Conservation (phyloP, 2,329 filamentous ascomycete species). For the Phialocephala subalpina region DNA sequence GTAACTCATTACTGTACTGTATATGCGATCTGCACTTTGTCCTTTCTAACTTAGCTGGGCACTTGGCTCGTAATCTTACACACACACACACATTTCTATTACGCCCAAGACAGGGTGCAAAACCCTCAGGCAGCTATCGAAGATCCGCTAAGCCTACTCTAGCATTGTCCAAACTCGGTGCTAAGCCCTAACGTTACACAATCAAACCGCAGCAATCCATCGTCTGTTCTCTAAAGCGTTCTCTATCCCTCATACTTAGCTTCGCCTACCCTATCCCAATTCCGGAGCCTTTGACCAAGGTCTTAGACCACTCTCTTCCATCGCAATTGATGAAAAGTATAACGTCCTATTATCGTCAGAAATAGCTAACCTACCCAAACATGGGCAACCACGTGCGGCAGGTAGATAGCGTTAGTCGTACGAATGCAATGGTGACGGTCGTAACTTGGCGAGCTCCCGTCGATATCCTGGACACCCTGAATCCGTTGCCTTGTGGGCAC, state of each 20-base stretch:
- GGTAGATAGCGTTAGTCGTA: constrained; percentile 12
- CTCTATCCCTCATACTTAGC: constrained; percentile 11
- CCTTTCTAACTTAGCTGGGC: too few relatives aligned
- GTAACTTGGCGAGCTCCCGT: constrained; percentile 12
- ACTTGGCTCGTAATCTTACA: too few relatives aligned
- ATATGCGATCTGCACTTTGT: too few relatives aligned
- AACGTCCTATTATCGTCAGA: constrained; percentile 16
- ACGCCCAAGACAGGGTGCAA: constrained; percentile 1
- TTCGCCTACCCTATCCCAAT: constrained; percentile 14
- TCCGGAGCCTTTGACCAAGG: constrained; percentile 2
- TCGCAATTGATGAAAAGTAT: constrained; percentile 15
- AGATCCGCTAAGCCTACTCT: constrained; percentile 1
- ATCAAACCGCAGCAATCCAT: not conserved
- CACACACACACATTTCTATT: not conserved
- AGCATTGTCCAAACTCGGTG: constrained; percentile 3
- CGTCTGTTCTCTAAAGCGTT: constrained; percentile 15
- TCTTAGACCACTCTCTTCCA: constrained; percentile 12
- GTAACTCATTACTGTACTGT: too few relatives aligned
- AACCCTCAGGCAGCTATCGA: constrained; percentile 9
- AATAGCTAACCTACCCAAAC: constrained; percentile 12
- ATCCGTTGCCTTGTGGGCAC: too few relatives aligned
- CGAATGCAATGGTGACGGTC: constrained; percentile 15
- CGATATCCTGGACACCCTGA: too few relatives aligned
- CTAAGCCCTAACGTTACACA: not conserved
- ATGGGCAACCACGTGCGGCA: too few relatives aligned